Base-by-base conservation (phyloP, 148 eudicot genomes). In the Selenicereus undatus region DNA sequence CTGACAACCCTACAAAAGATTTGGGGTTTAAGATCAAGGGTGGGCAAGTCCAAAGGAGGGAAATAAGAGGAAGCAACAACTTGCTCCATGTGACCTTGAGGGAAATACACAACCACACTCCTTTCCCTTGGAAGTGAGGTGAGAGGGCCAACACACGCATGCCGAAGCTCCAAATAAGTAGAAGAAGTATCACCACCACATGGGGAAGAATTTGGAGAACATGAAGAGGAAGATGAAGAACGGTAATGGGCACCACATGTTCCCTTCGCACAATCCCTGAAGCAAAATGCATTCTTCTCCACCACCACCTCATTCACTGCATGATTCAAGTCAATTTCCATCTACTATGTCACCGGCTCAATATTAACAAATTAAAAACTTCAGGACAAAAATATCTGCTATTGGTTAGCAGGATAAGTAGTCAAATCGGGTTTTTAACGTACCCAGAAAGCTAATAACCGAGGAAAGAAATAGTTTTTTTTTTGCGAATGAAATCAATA, bases 251-350 rank as follows among this genome's bases (percentile, higher is more conserved):
- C 45, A 42, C 86, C 74, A 77, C 78, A 83, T 56, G 71, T 85
- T 18, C 82, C 84, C 65, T 82, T 81, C 60, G 82, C 87, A 84
- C 90, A 89, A 43, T 79, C 85, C 71, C 85, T 92, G 79, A 82
- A 82, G 56, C 89, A 85, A 76, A 64, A 45, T 81, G 78, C 87
- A 84, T 81, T 87, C 82, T 81, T 89, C 78, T 83, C 90, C 87
- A 82, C 48, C 48, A 72, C 14, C 75, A 13, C 91, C 85, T 78
- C 80, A 80, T 62, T 81, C 82, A 86, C 80, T 74, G 82, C 89
- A 88, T 88, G 86, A 82, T 94, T 94, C 89, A 94, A 88, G 90
- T 94, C 98, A 90, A 93, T 82, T 90, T 93, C 95, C 98, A 94
- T 94, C 73, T 85, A 89, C 81, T 54, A 45, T 78, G 79, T 75